Percentiles rank a stretch among this genome's conserved stretches.
phyloP scores from a whole-genome alignment of 1,139 yeast genomes.

The Candida sp. region DNA sequence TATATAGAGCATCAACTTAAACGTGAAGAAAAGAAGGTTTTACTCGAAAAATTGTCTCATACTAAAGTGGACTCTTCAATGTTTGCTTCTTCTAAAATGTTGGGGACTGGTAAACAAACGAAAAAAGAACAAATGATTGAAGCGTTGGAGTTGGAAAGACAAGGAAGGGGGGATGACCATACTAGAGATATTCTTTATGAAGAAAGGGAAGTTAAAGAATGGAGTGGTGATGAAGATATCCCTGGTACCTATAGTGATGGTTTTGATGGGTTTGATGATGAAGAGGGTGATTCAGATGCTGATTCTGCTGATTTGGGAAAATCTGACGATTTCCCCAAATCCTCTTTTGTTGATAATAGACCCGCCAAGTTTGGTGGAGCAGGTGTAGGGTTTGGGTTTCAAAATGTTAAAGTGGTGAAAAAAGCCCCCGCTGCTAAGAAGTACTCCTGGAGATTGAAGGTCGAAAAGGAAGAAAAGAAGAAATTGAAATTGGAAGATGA shows the following conservation, averaged over 20 bases:
- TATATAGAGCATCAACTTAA: conserved; percentile 85
- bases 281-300: conserved; percentile 12
- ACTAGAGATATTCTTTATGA: conserved; percentile 68
- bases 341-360: conserved; percentile 70
- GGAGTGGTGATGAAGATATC: conserved; percentile 37
- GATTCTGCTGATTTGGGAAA: conserved; percentile 23
- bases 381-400: conserved; percentile 69
- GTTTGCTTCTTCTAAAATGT: conserved; percentile 66
- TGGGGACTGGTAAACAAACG: conserved; percentile 78
- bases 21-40: conserved; percentile 80
- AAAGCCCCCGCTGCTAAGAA: conserved; percentile 28
- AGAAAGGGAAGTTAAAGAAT: conserved; percentile 60
- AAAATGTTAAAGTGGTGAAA: conserved; percentile 45
- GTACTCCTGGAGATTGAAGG: conserved; percentile 41
- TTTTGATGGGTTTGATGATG: conserved; percentile 8
- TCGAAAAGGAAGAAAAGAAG: conserved; percentile 37
- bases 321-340: conserved; percentile 15
- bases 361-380: conserved; percentile 61
- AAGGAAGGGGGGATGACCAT: conserved; percentile 67
- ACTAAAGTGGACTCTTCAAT: conserved; percentile 72
- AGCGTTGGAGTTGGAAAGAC: conserved; percentile 70
- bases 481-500: conserved; percentile 33
- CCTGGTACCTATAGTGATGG: background rate
- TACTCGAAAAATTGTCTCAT: conserved; percentile 68
- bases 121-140: conserved; percentile 68